phyloP scores from a whole-genome alignment of 2,329 filamentous ascomycete genomes.

The Epichloe festucae region DNA sequence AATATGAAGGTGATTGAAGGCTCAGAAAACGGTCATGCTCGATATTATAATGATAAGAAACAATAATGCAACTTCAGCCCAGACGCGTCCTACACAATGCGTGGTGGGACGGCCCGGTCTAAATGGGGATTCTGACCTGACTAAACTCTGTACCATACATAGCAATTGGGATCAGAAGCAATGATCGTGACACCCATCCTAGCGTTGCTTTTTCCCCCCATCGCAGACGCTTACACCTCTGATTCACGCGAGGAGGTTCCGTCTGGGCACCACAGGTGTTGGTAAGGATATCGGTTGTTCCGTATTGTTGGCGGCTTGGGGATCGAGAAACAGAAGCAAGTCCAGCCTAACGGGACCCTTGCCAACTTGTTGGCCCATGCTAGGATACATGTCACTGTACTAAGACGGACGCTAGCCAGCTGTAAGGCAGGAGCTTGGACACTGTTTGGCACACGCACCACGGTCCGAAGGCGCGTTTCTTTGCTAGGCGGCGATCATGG shows the following conservation, averaged over 20 bases:
- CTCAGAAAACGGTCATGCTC: not conserved
- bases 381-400: not conserved
- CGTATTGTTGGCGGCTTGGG: not conserved
- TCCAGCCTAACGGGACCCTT: not conserved
- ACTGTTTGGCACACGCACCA: not conserved
- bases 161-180: not conserved
- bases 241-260: slow-evolving; percentile 4
- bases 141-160: not conserved
- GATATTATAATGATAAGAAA: not conserved
- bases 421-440: not conserved
- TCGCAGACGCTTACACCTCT: slow-evolving; percentile 6
- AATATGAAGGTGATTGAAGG: not conserved
- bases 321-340: not conserved
- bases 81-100: not conserved
- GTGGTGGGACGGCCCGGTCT: slow-evolving; percentile 1
- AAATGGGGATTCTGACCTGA: not conserved
- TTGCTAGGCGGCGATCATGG: not conserved
- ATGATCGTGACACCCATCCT: not conserved
- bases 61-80: not conserved
- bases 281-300: not conserved
- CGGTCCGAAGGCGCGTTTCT: not conserved
- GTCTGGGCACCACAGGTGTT: not conserved
- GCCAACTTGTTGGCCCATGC: not conserved
- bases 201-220: slow-evolving; percentile 9
- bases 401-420: not conserved